phyloP scores from a whole-genome alignment of 2,329 filamentous ascomycete species.

The Pestalotiopsis fici region DNA sequence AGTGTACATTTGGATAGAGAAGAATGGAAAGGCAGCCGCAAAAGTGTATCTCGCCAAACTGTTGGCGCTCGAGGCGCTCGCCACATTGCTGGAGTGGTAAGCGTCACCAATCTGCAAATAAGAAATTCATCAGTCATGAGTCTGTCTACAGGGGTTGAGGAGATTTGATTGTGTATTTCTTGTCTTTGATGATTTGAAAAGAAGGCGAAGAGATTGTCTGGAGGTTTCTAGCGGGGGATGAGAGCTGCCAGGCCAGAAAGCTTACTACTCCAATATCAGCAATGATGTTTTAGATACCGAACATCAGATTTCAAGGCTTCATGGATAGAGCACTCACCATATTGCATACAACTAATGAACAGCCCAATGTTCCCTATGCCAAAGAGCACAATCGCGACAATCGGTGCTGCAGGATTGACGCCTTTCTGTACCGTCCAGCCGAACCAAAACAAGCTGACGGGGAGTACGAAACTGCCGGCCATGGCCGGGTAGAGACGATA shows the following conservation, averaged over 20 bases:
- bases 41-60: constrained; percentile 56
- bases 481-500: constrained; percentile 60
- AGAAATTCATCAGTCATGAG: not conserved
- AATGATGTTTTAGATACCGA: not conserved
- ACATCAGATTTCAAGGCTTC: not conserved
- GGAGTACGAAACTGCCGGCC: constrained; percentile 55
- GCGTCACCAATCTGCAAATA: not conserved
- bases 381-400: constrained; percentile 55
- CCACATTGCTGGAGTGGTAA: constrained; percentile 55
- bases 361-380: constrained; percentile 62
- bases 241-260: not conserved
- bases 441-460: constrained; percentile 60
- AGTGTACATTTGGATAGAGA: constrained; percentile 57
- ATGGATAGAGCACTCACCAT: not conserved
- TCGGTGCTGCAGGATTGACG: constrained; percentile 51
- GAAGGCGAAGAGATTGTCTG: no score
- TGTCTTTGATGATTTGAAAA: no score
- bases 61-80: constrained; percentile 62
- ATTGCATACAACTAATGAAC: constrained; percentile 45
- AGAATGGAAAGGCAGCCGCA: constrained; percentile 60
- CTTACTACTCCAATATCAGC: not conserved
- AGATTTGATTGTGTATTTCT: no score
- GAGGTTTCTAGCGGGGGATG: not conserved
- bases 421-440: constrained; percentile 52
- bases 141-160: not conserved